Evolutionary conservation across 768 basidiomycete genomes (phyloP), one percentile per base, ranked within the genome.

Genomic region (Termitomyces sp.): DNA sequence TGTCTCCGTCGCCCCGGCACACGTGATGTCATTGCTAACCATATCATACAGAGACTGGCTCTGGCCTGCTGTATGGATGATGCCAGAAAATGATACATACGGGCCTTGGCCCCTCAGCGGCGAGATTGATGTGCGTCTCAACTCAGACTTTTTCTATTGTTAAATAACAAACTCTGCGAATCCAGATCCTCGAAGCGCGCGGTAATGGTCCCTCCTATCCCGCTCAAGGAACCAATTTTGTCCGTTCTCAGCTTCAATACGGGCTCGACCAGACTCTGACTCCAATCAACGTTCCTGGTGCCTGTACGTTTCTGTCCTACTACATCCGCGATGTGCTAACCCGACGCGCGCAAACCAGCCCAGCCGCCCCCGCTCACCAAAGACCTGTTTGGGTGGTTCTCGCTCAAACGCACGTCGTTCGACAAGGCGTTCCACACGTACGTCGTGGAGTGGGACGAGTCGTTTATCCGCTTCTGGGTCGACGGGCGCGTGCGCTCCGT

Each of bases 21-120:
- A 53, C 41, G 52, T 53, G 53, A 54, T 8, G 17, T 45, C 42
- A 32, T 44, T 35, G n/a, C 32, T 46, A 5, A 47, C 17, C 1
- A 5, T 19, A 21, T 1, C 1, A 2, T 3, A 0, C 27, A 75
- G 76, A 0, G 77, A 80, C 63, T 90, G 88, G 86, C 80, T 89
- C 69, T 88, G 85, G 84, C 88, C 88, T 5, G 81, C 83, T 0
- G 74, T 89, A 23, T 87, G 85, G 82, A 85, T 90, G 83, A 75
- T 89, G 45, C 88, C 88, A 0, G 79, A 80, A 42, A 71, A 85
- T 57, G 70, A 80, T 44, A 74, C 75, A 1, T 89, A 89, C 61
- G 88, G 89, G 0, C 65, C 76, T 1, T 85, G 83, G 80, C 88
- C 88, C 0, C 61, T 74, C 45, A 81, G 74, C 56, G 74, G 84